Evolutionary conservation across 2,329 filamentous ascomycete genomes (phyloP).

Genomic region (Huntiella decipiens): DNA sequence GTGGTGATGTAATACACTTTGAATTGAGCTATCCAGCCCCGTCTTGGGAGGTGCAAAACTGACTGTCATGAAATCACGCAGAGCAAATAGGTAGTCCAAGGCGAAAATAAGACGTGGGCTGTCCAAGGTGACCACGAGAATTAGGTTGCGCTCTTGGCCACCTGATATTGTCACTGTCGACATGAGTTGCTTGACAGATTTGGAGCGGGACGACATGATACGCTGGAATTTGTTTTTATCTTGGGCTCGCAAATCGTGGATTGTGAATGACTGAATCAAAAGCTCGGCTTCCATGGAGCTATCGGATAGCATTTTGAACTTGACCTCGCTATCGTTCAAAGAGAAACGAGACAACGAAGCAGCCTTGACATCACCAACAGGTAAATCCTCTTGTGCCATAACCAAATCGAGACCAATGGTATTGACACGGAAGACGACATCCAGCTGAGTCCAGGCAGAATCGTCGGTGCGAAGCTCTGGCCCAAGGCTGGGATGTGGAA

Average conservation of each 20-base stretch:
- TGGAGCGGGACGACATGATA: constrained; percentile 95
- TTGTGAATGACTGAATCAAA: constrained; percentile 83
- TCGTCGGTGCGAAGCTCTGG: constrained; percentile 52
- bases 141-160: constrained; percentile 51
- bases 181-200: constrained; percentile 94
- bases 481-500: constrained; percentile 25
- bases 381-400: constrained; percentile 52
- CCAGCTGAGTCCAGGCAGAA: constrained; percentile 78
- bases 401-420: constrained; percentile 80
- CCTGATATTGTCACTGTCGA: constrained; percentile 86
- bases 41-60: constrained; percentile 48
- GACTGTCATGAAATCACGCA: constrained; percentile 64
- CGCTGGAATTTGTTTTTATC: constrained; percentile 93
- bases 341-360: constrained; percentile 88
- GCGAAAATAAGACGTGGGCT: constrained; percentile 91
- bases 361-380: constrained; percentile 57
- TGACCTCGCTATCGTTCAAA: constrained; percentile 77
- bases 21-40: constrained; percentile 30
- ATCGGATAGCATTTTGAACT: constrained; percentile 83
- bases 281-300: constrained; percentile 83
- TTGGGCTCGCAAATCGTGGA: constrained; percentile 71
- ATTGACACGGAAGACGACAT: constrained; percentile 75
- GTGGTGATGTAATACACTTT: constrained; percentile 32
- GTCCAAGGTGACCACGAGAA: constrained; percentile 83
- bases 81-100: constrained; percentile 80